phyloP scores from a whole-genome alignment of 768 basidiomycete genomes.

The Tylopilus vinaceipallidus region DNA sequence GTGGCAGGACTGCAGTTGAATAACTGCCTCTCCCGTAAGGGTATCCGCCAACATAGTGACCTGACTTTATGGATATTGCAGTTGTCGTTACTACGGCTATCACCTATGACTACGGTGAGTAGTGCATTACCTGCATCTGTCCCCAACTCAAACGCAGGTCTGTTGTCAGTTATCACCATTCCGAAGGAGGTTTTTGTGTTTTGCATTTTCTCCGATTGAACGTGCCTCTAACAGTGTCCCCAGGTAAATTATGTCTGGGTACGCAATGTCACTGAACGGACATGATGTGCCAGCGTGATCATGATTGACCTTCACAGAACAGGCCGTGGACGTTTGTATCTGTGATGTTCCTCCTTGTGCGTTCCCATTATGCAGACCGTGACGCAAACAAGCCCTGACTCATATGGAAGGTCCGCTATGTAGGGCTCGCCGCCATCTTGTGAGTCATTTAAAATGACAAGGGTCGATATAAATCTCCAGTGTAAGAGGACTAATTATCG shows the following conservation, averaged over 20 bases:
- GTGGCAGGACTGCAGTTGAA: constrained; percentile 8
- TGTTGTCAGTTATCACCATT: constrained; percentile 14
- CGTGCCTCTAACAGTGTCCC: background rate
- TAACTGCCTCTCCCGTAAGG: constrained; percentile 12
- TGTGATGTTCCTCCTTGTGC: constrained; percentile 13
- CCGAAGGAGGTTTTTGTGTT: constrained; percentile 13
- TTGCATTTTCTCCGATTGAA: background rate
- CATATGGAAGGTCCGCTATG: constrained; percentile 17
- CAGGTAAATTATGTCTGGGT: constrained; percentile 22
- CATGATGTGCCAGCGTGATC: too few species aligned
- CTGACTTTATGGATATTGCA: constrained; percentile 5
- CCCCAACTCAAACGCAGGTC: background rate
- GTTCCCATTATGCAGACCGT: background rate
- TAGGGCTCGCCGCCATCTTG: constrained; percentile 8
- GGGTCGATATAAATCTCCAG: background rate
- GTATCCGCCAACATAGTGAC: background rate
- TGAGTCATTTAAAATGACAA: constrained; percentile 3
- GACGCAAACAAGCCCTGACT: background rate
- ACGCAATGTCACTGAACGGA: background rate
- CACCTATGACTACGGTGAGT: constrained; percentile 23
- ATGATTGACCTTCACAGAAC: constrained; percentile 10
- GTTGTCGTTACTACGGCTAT: constrained; percentile 11
- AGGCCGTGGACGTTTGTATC: constrained; percentile 16
- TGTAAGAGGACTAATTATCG: background rate
- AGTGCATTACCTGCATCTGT: background rate